Base-by-base conservation (phyloP, 2,329 filamentous ascomycete species). In the Albifimbria verrucaria region DNA sequence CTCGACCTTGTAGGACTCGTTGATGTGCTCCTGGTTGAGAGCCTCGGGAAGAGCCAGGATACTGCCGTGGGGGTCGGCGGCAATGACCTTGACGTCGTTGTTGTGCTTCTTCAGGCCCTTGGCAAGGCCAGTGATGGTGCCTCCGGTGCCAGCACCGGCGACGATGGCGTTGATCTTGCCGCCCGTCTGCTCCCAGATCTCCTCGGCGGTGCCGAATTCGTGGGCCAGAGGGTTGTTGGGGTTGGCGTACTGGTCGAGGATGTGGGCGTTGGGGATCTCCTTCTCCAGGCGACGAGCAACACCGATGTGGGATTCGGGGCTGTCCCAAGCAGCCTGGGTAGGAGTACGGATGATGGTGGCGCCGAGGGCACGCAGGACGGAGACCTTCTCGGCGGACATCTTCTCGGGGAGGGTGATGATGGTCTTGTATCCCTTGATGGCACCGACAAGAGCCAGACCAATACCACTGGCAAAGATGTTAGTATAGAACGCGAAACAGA, bases 341-440 rank as follows among this genome's bases (percentile, higher is more conserved):
- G 94, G 94, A 4, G 94, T 99, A 51, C 94, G 88, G 70, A 99
- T 97, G 73, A 99, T 97, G 67, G 95, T 97, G 42, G 94, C 94
- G 59, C 93, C 93, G 50, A 99, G 82, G 25, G 94, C 93, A 63
- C 92, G 89, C 57, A 99, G 81, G 24, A 99, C 94, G 2, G 93
- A 89, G 39, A 99, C 94, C 75, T 99, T 99, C 75, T 99, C 94
- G 47, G 92, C 89, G 1, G 92, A 97, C 94, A 99, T 99, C 80
- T 99, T 99, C 77, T 99, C 94, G 49, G 94, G 94, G 45, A 99
- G 84, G 11, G 94, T 99, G 72, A 99, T 99, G 74, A 99, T 97
- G 41, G 92, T 95, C 74, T 93, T 93, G 81, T 97, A 99, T 60
- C 92, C 93, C 78, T 97, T 97, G 66, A 99, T 89, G 17, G 94